Conservation (phyloP, 208 protist species). For the Leishmania gerbilli region DNA sequence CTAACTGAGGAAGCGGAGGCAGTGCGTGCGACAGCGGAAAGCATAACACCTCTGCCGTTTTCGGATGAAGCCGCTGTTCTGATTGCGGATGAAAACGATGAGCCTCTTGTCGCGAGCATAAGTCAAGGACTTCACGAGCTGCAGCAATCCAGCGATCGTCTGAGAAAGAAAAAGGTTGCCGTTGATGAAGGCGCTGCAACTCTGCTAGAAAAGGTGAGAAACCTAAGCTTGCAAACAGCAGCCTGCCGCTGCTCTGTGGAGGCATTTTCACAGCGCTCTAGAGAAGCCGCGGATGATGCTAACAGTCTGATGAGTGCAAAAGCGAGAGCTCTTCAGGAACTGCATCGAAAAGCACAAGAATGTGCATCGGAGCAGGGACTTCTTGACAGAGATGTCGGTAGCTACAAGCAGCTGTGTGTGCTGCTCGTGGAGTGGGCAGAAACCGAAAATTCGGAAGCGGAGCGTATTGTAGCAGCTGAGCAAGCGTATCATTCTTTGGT, state of each 20-base stretch:
- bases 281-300: neutral
- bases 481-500: slow-evolving; percentile 6
- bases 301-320: neutral
- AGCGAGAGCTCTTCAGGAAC: neutral
- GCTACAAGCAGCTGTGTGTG: neutral
- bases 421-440: neutral
- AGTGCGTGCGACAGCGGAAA: neutral
- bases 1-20: neutral
- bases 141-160: slow-evolving; percentile 3
- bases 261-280: neutral
- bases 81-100: neutral
- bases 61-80: neutral
- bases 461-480: slow-evolving; percentile 2
- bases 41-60: neutral
- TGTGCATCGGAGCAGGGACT: neutral
- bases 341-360: slow-evolving; percentile 2
- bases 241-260: neutral
- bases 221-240: neutral
- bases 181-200: neutral
- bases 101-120: neutral
- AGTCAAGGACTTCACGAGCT: neutral
- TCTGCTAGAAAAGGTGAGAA: neutral
- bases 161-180: slow-evolving; percentile 1
- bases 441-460: neutral
- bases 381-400: neutral